These are phyloP conservation scores for Aspergillus ochraceus DNA, from an alignment of 2,329 filamentous ascomycete genomes.

Conservation along the genomic window DNA sequence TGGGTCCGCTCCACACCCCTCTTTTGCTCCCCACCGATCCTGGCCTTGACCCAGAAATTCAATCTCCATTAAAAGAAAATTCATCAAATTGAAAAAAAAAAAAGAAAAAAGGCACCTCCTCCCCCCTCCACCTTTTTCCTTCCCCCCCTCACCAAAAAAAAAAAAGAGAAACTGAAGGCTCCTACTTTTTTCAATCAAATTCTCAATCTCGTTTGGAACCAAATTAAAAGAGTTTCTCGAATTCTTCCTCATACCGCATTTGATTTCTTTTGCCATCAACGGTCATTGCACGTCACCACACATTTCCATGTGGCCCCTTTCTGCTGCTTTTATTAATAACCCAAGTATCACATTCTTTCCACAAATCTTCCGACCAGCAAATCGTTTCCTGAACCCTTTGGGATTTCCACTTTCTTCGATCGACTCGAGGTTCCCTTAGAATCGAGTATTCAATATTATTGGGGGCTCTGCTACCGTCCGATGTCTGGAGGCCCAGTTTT, in stretches of 20 bases:
- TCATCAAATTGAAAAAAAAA: not conserved
- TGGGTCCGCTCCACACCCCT: conserved; percentile 14
- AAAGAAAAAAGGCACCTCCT: not conserved
- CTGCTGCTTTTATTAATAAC: conserved; percentile 16
- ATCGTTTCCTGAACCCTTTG: not conserved
- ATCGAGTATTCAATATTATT: conserved; percentile 7
- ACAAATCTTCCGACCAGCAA: conserved; percentile 14
- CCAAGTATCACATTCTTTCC: conserved; percentile 15
- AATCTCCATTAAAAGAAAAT: conserved; percentile 3
- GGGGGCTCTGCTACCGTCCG: conserved; percentile 15
- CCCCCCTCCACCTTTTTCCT: too few species aligned
- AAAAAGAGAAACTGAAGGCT: conserved; percentile 8
- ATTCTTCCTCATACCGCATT: not conserved
- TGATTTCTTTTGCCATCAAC: conserved; percentile 4
- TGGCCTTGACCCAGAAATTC: conserved; percentile 24
- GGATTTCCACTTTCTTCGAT: not conserved
- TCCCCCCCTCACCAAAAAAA: not conserved
- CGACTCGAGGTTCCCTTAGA: not conserved
- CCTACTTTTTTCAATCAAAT: conserved; percentile 5
- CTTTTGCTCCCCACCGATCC: conserved; percentile 17
- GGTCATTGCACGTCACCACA: conserved; percentile 18
- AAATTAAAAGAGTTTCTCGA: not conserved
- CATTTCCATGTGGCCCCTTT: conserved; percentile 21
- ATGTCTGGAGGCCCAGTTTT: conserved; percentile 11
- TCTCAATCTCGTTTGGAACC: not conserved